Evolutionary conservation across 2,329 filamentous ascomycete species (phyloP), one percentile per base, ranked within the genome.

Genomic region (Hypoxylon sp.): DNA sequence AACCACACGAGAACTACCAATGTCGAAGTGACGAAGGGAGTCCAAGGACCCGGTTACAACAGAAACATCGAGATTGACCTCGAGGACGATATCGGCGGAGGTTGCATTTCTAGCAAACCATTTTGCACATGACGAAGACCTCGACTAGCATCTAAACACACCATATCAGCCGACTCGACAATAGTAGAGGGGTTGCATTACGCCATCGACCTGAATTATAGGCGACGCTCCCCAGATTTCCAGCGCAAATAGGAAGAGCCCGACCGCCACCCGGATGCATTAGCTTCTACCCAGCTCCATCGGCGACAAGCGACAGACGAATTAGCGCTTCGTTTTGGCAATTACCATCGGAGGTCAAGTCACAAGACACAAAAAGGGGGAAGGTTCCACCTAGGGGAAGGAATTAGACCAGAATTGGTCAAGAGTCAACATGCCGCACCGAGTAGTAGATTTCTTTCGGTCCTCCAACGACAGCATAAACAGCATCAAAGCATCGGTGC

Each of bases 381-480:
- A 5, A 17, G 1, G n/a, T 58, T 58, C 59, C 53, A 62, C 56
- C 56, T 28, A 60, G 58, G 53, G 56, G 47, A 46, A 48, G 13
- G 17, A 30, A 28, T 28, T 17, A 20, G 56, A 60, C 24, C 59
- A 68, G 68, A 64, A 39, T 50, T 26, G 52, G 17, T 24, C 13
- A 56, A 48, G 51, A 28, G 49, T 56, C 72, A 79, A 72, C 55
- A 88, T 87, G 85, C 85, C 85, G 72, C 84, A 87, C 78, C 79
- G 82, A 63, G 85, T 88, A 67, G 78, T 82, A 73, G 84, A 81
- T 73, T 87, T 88, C 76, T 80, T 87, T 69, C 83, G 84, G 69
- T 81, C 79, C 65, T 84, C 85, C n/a, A 83, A 84, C 67, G 84
- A 85, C 73, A 81, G 79, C 75, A 83, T 85, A 67, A 78, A 82